These are phyloP conservation scores for Plenodomus tracheiphilus DNA, from an alignment of 2,329 filamentous ascomycete genomes.

Conservation along the genomic window DNA sequence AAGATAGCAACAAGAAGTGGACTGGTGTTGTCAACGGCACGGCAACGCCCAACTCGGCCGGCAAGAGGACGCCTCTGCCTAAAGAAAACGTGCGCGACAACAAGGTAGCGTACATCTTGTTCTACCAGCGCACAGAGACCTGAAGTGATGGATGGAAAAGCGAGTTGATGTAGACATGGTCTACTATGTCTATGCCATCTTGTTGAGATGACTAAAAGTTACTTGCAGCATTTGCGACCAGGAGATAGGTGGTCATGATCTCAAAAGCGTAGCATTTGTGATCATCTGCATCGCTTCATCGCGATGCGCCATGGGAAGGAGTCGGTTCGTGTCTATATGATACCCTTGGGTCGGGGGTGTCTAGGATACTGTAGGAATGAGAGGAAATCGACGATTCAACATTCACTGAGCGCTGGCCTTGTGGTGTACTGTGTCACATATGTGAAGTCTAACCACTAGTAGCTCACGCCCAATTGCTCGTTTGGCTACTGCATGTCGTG, in stretches of 20 bases:
- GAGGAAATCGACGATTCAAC: constrained; percentile 1
- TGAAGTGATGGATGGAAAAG: constrained; percentile 16
- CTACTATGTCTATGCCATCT: constrained; percentile 4
- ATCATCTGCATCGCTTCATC: constrained; percentile 5
- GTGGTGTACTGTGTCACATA: too few species aligned
- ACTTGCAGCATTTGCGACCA: constrained; percentile 12
- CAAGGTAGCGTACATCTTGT: constrained; percentile 95
- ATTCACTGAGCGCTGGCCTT: background rate
- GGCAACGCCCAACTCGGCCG: constrained; percentile 56
- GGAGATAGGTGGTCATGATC: constrained; percentile 6
- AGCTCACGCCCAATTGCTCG: too few species aligned
- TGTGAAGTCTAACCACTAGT: too few species aligned
- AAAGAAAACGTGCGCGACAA: constrained; percentile 75
- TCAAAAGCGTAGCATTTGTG: background rate
- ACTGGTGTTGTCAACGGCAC: constrained; percentile 66
- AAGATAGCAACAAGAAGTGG: constrained; percentile 67
- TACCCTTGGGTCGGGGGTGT: constrained; percentile 15
- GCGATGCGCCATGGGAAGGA: constrained; percentile 3
- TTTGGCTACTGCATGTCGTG: background rate
- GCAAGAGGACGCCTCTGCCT: constrained; percentile 56
- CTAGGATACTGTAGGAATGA: constrained; percentile 6
- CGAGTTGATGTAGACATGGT: background rate
- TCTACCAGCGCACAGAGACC: constrained; percentile 76
- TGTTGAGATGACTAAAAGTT: constrained; percentile 13
- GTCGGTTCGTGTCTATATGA: constrained; percentile 12